Conservation (phyloP, 257 asterid species). For the Solanum pennellii region DNA sequence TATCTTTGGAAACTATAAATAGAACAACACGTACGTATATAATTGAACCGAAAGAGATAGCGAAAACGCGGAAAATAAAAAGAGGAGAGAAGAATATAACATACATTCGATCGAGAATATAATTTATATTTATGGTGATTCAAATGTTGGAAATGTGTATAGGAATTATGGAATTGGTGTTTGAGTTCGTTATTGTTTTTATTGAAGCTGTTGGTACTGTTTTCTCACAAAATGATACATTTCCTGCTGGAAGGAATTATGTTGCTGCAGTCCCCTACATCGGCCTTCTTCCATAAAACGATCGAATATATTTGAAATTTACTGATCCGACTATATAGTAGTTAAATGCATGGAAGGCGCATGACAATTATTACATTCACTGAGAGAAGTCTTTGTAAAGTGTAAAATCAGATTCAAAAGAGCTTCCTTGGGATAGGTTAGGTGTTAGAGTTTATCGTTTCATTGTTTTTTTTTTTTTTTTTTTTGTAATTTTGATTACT, state of each 20-base stretch:
- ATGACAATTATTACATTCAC: not conserved
- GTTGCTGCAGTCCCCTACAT: slow-evolving; percentile 24
- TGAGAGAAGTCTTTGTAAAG: not conserved
- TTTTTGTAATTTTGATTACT: not conserved
- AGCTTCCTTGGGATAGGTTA: not conserved
- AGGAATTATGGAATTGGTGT: slow-evolving; percentile 27
- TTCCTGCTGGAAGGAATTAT: not conserved
- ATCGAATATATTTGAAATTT: not conserved
- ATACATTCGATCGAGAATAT: not conserved
- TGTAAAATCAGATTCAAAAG: not conserved
- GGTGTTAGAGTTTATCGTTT: not conserved
- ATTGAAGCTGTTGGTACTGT: slow-evolving; percentile 35
- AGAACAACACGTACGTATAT: not conserved
- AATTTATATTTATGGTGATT: slow-evolving; percentile 24
- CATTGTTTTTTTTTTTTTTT: not conserved
- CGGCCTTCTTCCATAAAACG: slow-evolving; percentile 39
- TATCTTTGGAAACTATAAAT: not conserved
- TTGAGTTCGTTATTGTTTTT: slow-evolving; percentile 28
- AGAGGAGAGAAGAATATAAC: not conserved
- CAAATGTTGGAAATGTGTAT: slow-evolving; percentile 44
- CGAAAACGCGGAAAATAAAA: not conserved
- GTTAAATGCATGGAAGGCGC: too few species aligned
- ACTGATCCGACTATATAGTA: not conserved
- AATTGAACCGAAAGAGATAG: not conserved
- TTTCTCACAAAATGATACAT: slow-evolving; percentile 5